Percentiles rank a stretch among this genome's conserved stretches.
Evolutionary conservation across 352 stramenopile species (phyloP).

Genomic region (Phytophthora meadii): DNA sequence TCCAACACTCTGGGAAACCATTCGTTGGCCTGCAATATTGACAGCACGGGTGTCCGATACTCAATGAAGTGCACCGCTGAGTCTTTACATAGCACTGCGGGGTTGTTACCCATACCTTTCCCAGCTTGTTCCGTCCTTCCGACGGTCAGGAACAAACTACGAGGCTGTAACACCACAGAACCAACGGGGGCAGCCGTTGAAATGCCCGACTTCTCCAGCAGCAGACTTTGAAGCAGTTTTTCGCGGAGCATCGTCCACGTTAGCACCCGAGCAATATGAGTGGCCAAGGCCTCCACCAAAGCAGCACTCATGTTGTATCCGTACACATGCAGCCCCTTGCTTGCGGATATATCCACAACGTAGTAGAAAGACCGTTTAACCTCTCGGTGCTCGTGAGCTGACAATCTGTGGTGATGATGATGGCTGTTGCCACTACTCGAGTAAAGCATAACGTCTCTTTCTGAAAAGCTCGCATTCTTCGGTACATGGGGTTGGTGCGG

Average conservation of each 20-base stretch:
- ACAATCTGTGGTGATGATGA: conserved; percentile 26
- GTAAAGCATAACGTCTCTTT: conserved; percentile 68
- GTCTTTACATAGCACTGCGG: conserved; percentile 51
- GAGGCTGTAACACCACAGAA: conserved; percentile 67
- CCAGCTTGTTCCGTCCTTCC: conserved; percentile 44
- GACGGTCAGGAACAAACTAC: conserved; percentile 45
- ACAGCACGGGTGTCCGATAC: conserved; percentile 51
- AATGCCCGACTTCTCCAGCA: conserved; percentile 70
- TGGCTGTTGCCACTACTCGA: conserved; percentile 24
- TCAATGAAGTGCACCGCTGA: conserved; percentile 67
- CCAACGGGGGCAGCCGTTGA: conserved; percentile 51
- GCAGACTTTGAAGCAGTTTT: conserved; percentile 58
- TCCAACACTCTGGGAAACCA: conserved; percentile 61
- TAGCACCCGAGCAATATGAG: conserved; percentile 61
- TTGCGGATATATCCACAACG: conserved; percentile 67
- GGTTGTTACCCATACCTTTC: conserved; percentile 41
- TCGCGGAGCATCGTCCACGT: conserved; percentile 82
- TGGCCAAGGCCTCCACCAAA: conserved; percentile 63
- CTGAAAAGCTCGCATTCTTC: conserved; percentile 45
- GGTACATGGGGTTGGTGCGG: conserved; percentile 24
- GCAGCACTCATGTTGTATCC: conserved; percentile 83
- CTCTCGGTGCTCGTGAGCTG: conserved; percentile 13
- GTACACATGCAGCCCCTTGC: conserved; percentile 63
- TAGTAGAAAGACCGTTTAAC: conserved; percentile 80
- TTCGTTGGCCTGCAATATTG: conserved; percentile 52